Base-by-base conservation (phyloP, 345 rosid species). In the Litchi chinensis region DNA sequence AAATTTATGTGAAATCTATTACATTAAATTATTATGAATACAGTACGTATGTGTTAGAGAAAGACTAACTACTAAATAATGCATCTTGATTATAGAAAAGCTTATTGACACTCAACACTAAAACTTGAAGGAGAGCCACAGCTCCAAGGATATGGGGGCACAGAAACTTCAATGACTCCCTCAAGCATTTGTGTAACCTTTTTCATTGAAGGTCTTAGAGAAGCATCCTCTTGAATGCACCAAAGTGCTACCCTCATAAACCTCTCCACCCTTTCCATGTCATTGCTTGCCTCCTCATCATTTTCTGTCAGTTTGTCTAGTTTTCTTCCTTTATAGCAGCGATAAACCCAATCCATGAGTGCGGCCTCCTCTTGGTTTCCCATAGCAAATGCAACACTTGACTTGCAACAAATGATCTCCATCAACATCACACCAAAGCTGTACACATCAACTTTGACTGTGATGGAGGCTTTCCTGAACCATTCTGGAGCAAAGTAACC, bases 171-270 rank as follows among this genome's bases (percentile, higher is more conserved):
- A 9, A 65, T n/a, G 24, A 65, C 60, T 65, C 77, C 78, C 43
- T 64, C 62, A 9, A 65, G 62, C 78, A 73, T 73, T 59, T 73
- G 76, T 11, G 54, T 40, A 13, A 57, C 64, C 16, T 62, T 74
- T 44, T 63, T 74, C 69, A 62, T 74, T 15, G 77, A 60, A 19
- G 77, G 77, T 44, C 77, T 63, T 0, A 62, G 56, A 6, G 69
- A 12, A 63, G 77, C 40, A 74, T 74, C 77, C 21, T 74, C 77
- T 63, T 74, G 77, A 74, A 74, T 43, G 69, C 77, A 63, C 69
- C 77, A 74, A 13, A 74, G 11, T 63, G 77, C 59, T 26, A 74
- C 43, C 43, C n/a, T 62, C 69, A 63, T 41, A 41, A 24, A 4
- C 32, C 77, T 74, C 69, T 62, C 43, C 8, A 44, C 56, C n/a